Conservation (phyloP, 2,329 filamentous ascomycete genomes). For the Pseudogymnoascus sp. region DNA sequence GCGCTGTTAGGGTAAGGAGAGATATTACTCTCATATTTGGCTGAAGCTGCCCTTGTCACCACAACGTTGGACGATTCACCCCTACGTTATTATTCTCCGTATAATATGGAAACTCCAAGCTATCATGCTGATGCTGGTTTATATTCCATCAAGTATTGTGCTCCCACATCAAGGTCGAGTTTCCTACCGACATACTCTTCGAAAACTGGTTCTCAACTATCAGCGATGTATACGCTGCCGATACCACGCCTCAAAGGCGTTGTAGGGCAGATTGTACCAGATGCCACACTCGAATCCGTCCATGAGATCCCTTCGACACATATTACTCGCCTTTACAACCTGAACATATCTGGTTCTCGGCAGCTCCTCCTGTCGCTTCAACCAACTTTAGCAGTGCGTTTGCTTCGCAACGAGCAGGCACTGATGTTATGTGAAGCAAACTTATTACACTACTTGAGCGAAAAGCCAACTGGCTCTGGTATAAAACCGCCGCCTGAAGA, state of each 20-base stretch:
- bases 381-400: conserved; percentile 13
- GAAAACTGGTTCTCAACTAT: conserved; percentile 20
- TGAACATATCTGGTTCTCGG: conserved; percentile 26
- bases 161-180: not conserved
- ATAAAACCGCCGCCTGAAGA: conserved; percentile 5
- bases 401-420: conserved; percentile 26
- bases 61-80: not conserved
- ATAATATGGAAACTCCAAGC: conserved; percentile 6
- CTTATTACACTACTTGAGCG: conserved; percentile 12
- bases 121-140: not conserved
- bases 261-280: conserved; percentile 23
- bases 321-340: conserved; percentile 25
- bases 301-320: conserved; percentile 27
- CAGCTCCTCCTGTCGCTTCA: conserved; percentile 18
- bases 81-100: not conserved
- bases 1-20: not conserved
- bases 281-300: conserved; percentile 22
- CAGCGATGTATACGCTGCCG: conserved; percentile 27
- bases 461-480: not conserved
- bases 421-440: conserved; percentile 26
- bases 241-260: conserved; percentile 26
- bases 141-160: not conserved
- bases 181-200: conserved; percentile 15
- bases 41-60: conserved; percentile 1
- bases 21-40: conserved; percentile 9